A percentile compares a stretch with the other conserved stretches of the same genome.
phyloP scores from a whole-genome alignment of 2,329 filamentous ascomycete genomes.

The Neodidymelliopsis sp. region DNA sequence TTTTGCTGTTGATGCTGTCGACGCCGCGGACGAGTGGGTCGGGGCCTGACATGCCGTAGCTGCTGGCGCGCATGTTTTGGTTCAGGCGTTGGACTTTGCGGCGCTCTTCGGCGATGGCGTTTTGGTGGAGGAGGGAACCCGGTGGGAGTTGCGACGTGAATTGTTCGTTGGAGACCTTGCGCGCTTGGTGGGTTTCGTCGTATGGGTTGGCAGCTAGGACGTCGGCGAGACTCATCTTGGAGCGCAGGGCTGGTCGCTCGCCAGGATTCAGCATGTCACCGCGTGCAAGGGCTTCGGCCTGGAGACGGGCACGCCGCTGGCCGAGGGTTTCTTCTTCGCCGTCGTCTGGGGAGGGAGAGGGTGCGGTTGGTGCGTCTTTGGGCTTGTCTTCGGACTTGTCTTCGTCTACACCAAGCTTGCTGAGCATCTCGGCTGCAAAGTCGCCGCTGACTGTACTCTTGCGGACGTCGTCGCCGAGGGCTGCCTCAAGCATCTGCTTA shows the following conservation, averaged over 20 bases:
- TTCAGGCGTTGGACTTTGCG: conserved; percentile 46
- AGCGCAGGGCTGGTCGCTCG: conserved; percentile 47
- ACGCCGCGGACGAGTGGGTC: conserved; percentile 40
- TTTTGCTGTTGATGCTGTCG: conserved; percentile 18
- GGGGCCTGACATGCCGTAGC: conserved; percentile 30
- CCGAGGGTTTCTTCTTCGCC: conserved; percentile 78
- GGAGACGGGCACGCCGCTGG: conserved; percentile 76
- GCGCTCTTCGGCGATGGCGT: conserved; percentile 48
- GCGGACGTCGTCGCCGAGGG: conserved; percentile 51
- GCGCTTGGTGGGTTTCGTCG: conserved; percentile 41
- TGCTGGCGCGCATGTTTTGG: conserved; percentile 42
- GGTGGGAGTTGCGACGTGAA: conserved; percentile 45
- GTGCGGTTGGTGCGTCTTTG: conserved; percentile 32
- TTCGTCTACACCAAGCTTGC: conserved; percentile 46
- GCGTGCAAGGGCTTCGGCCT: conserved; percentile 70
- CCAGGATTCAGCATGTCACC: conserved; percentile 37
- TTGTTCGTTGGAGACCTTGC: conserved; percentile 47
- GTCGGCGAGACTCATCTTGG: conserved; percentile 66
- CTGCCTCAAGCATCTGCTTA: conserved; percentile 58
- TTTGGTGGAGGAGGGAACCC: conserved; percentile 53
- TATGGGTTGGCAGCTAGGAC: conserved; percentile 65
- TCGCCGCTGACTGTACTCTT: conserved; percentile 65
- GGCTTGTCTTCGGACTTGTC: conserved; percentile 23
- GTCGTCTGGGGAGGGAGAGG: conserved; percentile 24
- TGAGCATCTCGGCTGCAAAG: conserved; percentile 74